phyloP scores from a whole-genome alignment of 2,329 filamentous ascomycete species.

The Aureobasidium sp. region DNA sequence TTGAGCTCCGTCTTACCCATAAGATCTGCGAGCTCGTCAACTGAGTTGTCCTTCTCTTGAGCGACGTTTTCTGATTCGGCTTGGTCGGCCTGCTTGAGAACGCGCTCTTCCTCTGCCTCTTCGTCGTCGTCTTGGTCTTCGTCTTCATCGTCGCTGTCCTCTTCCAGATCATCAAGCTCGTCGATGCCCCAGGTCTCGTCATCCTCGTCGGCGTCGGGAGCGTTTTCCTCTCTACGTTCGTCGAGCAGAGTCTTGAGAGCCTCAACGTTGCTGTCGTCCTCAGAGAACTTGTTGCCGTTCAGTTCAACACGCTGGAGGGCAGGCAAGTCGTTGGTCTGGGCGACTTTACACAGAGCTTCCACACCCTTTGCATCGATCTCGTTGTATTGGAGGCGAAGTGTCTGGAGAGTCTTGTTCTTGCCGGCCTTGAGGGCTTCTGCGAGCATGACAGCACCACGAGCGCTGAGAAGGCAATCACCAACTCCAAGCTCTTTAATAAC shows the following conservation, averaged over 20 bases:
- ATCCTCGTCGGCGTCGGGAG: conserved; percentile 53
- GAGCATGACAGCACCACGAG: conserved; percentile 67
- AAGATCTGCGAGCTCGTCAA: conserved; percentile 71
- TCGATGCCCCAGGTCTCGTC: conserved; percentile 78
- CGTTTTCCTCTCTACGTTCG: conserved; percentile 43
- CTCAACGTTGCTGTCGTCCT: conserved; percentile 69
- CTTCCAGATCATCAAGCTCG: conserved; percentile 75
- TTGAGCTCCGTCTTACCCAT: conserved; percentile 59
- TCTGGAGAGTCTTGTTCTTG: conserved; percentile 71
- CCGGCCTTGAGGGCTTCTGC: conserved; percentile 66
- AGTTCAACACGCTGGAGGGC: conserved; percentile 79
- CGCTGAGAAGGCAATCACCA: conserved; percentile 77
- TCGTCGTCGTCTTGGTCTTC: conserved; percentile 46
- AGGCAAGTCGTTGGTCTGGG: conserved; percentile 57
- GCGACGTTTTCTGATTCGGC: conserved; percentile 68
- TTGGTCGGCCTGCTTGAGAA: conserved; percentile 61
- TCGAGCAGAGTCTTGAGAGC: conserved; percentile 61
- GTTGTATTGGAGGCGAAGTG: conserved; percentile 83
- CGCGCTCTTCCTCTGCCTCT: conserved; percentile 59
- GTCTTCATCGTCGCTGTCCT: conserved; percentile 62
- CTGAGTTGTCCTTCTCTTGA: conserved; percentile 64
- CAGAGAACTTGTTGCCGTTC: conserved; percentile 90
- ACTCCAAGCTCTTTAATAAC: conserved; percentile 76
- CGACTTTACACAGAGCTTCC: conserved; percentile 62
- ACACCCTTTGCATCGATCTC: conserved; percentile 77